phyloP scores from a whole-genome alignment of 495 filamentous ascomycete genomes.

The Penicillium paxilli region DNA sequence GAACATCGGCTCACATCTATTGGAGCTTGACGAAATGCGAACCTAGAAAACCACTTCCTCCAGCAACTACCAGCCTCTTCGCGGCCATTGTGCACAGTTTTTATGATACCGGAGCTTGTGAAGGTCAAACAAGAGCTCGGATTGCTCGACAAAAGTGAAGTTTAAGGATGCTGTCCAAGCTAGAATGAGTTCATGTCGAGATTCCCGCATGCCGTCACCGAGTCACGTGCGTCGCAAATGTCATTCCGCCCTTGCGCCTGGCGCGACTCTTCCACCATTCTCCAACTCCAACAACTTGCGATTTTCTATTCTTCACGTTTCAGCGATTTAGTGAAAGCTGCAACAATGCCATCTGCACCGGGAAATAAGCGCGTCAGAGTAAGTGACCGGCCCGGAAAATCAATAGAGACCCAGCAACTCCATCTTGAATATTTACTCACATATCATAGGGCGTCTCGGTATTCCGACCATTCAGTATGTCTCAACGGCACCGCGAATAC shows the following conservation, averaged over 20 bases:
- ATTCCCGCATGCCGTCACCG: slow-evolving; percentile 22
- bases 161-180: neutral
- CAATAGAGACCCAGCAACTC: slow-evolving; percentile 17
- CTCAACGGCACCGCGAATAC: neutral
- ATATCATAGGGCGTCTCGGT: slow-evolving; percentile 59
- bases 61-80: slow-evolving; percentile 83
- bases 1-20: neutral
- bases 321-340: neutral
- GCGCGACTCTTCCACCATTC: no score
- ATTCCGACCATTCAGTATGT: slow-evolving; percentile 68
- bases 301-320: neutral
- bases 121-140: neutral
- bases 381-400: slow-evolving; percentile 13
- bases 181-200: no score
- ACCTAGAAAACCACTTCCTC: slow-evolving; percentile 93
- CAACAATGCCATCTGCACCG: slow-evolving; percentile 55
- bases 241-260: slow-evolving; percentile 6
- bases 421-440: neutral
- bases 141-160: neutral
- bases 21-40: slow-evolving; percentile 9
- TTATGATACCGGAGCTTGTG: neutral
- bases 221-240: slow-evolving; percentile 18
- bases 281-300: slow-evolving; percentile 3
- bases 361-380: slow-evolving; percentile 60
- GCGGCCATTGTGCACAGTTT: slow-evolving; percentile 42